Conservation (phyloP, 2,329 filamentous ascomycete species). For the Moelleriella libera region DNA sequence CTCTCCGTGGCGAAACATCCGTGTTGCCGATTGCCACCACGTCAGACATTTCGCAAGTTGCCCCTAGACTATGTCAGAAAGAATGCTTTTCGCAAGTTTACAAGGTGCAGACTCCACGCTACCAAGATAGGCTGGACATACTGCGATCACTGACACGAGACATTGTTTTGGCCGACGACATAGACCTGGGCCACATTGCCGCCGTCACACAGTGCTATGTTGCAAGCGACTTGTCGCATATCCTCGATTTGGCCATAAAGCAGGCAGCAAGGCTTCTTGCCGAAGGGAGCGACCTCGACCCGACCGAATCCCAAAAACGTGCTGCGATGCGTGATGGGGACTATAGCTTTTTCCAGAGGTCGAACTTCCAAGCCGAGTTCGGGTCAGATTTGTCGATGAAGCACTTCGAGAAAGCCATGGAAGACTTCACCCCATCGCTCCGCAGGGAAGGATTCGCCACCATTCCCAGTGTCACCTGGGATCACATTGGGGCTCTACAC, state of each 20-base stretch:
- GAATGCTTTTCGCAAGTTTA: conserved; percentile 75
- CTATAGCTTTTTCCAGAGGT: neutral
- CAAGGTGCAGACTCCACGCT: conserved; percentile 76
- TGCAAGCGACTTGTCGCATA: conserved; percentile 67
- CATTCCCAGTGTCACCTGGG: conserved; percentile 86
- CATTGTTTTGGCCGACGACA: conserved; percentile 48
- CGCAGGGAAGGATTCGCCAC: conserved; percentile 87
- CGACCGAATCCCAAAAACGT: conserved; percentile 1
- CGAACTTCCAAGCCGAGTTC: neutral
- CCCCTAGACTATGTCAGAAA: conserved; percentile 59
- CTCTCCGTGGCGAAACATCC: conserved; percentile 57
- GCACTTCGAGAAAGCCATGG: conserved; percentile 63
- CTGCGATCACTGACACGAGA: conserved; percentile 57
- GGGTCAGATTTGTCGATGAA: conserved; percentile 9
- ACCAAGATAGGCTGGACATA: conserved; percentile 64
- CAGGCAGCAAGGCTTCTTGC: conserved; percentile 17
- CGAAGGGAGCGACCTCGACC: conserved; percentile 13
- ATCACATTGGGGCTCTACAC: conserved; percentile 74
- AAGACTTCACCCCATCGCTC: conserved; percentile 48
- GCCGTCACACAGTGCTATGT: conserved; percentile 87
- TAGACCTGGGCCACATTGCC: conserved; percentile 62
- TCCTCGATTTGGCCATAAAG: conserved; percentile 32
- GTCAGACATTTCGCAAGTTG: conserved; percentile 73
- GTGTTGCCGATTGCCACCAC: conserved; percentile 88
- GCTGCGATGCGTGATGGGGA: conserved; percentile 2